Evolutionary conservation across 441 rosid genomes (phyloP), one percentile per base, ranked within the genome.

Genomic region (Croton setiger): DNA sequence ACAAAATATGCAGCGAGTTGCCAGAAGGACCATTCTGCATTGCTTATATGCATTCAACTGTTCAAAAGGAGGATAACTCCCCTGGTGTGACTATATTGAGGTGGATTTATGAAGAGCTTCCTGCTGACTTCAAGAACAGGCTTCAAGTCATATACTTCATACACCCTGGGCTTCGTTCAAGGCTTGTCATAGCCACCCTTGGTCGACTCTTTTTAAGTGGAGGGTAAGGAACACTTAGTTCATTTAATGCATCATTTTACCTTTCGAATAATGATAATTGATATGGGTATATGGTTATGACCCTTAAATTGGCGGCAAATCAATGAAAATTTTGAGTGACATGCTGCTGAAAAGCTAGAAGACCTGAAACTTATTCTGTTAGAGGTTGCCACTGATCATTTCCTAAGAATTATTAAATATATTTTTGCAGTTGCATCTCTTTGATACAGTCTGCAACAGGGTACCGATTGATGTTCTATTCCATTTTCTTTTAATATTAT

Each of bases 131-230:
- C 57, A 85, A 82, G 86, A 85, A 86, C 35, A 86, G 88, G 79
- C 83, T 92, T 70, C 89, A 84, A 60, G 73, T 79, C 48, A 85
- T 88, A 48, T 85, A 91, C 75, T 91, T 91, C 70, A 60, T 91
- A 31, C 96, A 91, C 68, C 96, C 97, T 2, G 89, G 88, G 17
- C 84, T 87, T 4, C 86, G 83, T 18, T 76, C 95, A 8, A 85
- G 86, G 53, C 90, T 89, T 74, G 83, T 85, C 79, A 80, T 89
- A 37, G 94, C 96, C 15, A 86, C 96, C 55, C 82, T 87, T 54
- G 97, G 97, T 61, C 87, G 94, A 58, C 74, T 89, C 43, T 80
- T 89, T 39, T 79, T 92, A 69, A 80, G 85, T 76, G 91, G 87
- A 75, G 91, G 93, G 94, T 86, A 74, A 82, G 83, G 11, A 64